Conservation (phyloP, 2,329 filamentous ascomycete genomes). For the Fusarium concolor region DNA sequence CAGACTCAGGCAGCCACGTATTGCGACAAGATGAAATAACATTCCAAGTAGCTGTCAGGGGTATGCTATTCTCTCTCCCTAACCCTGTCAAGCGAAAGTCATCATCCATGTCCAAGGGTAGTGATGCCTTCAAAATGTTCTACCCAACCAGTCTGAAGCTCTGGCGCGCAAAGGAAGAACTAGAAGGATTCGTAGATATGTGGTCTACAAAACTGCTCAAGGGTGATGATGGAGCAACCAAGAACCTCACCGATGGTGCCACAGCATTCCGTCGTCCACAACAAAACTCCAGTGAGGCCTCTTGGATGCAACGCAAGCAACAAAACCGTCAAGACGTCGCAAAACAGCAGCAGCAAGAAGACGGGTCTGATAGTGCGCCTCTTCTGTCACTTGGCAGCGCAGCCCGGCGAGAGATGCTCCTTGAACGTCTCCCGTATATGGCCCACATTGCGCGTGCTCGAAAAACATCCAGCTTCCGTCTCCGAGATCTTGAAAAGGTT, state of each 20-base stretch:
- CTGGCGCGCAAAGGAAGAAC: slow-evolving; percentile 86
- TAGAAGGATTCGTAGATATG: slow-evolving; percentile 77
- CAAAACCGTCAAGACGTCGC: slow-evolving; percentile 35
- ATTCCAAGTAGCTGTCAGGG: slow-evolving; percentile 90
- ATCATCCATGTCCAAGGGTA: slow-evolving; percentile 56
- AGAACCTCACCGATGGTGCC: slow-evolving; percentile 59
- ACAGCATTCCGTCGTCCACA: slow-evolving; percentile 62
- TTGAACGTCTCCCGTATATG: slow-evolving; percentile 91
- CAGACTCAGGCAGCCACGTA: slow-evolving; percentile 74
- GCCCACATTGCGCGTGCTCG: slow-evolving; percentile 68
- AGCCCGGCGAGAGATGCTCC: slow-evolving; percentile 77
- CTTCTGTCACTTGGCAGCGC: slow-evolving; percentile 72
- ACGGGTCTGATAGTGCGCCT: slow-evolving; percentile 49
- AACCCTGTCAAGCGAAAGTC: slow-evolving; percentile 82
- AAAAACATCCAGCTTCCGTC: slow-evolving; percentile 53
- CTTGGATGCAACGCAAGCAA: slow-evolving; percentile 53
- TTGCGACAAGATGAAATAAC: slow-evolving; percentile 93
- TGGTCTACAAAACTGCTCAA: slow-evolving; percentile 73
- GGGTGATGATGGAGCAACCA: slow-evolving; percentile 59
- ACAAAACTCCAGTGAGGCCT: slow-evolving; percentile 42
- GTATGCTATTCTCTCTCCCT: slow-evolving; percentile 86
- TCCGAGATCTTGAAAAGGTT: slow-evolving; percentile 74
- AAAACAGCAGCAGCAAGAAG: slow-evolving; percentile 34
- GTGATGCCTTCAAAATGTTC: slow-evolving; percentile 87
- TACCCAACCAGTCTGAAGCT: slow-evolving; percentile 87